Evolutionary conservation across 2,329 filamentous ascomycete species (phyloP).

Genomic region (Colletotrichum tofieldiae): DNA sequence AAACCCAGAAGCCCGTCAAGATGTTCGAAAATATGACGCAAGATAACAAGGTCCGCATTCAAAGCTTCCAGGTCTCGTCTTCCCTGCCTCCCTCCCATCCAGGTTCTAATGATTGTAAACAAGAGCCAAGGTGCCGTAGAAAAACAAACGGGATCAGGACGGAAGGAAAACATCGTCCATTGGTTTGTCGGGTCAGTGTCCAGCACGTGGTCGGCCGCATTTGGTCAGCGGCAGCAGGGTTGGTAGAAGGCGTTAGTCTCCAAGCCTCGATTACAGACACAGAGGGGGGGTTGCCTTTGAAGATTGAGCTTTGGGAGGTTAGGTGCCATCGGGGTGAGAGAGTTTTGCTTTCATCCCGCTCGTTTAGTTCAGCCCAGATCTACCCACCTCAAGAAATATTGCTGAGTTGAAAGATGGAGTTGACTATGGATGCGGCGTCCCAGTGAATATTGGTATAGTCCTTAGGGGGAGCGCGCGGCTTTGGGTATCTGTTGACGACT

Average conservation of each 20-base stretch:
- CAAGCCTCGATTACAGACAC: no score
- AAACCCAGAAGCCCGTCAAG: not conserved
- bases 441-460: no score
- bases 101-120: not conserved
- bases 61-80: conserved; percentile 1
- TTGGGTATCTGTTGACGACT: not conserved
- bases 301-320: not conserved
- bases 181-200: conserved; percentile 5
- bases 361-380: not conserved
- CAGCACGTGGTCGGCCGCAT: conserved; percentile 25
- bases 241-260: not conserved
- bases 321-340: not conserved
- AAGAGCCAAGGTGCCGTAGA: not conserved
- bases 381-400: not conserved
- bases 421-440: not conserved
- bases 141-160: not conserved
- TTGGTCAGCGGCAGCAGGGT: not conserved
- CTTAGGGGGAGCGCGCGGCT: no score
- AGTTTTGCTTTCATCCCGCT: not conserved
- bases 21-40: conserved; percentile 25
- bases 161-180: conserved; percentile 16
- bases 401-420: not conserved
- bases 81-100: no score
- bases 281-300: no score
- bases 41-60: conserved; percentile 10